Evolutionary conservation across 208 protist genomes (phyloP), one percentile per base, ranked within the genome.

Genomic region (Leishmania aethiopica): DNA sequence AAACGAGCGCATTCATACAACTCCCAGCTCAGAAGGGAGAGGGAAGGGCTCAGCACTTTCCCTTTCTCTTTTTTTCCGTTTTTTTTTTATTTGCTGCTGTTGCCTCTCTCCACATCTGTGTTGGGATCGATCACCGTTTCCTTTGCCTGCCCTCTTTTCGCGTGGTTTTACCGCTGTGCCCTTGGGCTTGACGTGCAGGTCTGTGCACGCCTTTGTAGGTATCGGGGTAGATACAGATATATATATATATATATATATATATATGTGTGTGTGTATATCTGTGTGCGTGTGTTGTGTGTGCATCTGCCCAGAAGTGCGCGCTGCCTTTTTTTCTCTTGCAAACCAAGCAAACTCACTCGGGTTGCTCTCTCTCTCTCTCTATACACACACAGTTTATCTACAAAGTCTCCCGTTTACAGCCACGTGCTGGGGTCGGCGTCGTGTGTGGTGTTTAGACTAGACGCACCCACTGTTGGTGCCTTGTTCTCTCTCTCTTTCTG

Each of bases 301-400:
- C 51, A 19, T 19, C 51, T 55, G 10, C 51, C 22, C 51, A 55
- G 51, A 55, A 17, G 51, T 19, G 13, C 15, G 51, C 53, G 8
- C 13, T 49, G 67, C 7, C 69, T 72, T 49, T 80, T 71, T 59
- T 51, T 73, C 66, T 82, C 35, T 35, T 28, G 42, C 42, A 42
- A 42, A 42, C 42, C 6, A 6, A 42, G 19, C 67, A 5, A 62
- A 1, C 51, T 60, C 17, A 6, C 47, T n/a, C 15, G 78, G 28
- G 13, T 75, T 5, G 42, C 35, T 80, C 22, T 42, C 0, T 73
- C 11, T 47, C 0, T 47, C 11, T 10, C 0, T 84, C 8, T 64
- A 47, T 47, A 10, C 11, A 47, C 13, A 8, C 81, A 19, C 53
- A 72, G 57, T 53, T 47, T 35, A 4, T 10, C 40, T 19, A 19